A percentile compares a stretch with the other conserved stretches of the same genome.
These are phyloP conservation scores for Malassezia sp. DNA, from an alignment of 1,284 basidiomycete species.

Conservation along the genomic window DNA sequence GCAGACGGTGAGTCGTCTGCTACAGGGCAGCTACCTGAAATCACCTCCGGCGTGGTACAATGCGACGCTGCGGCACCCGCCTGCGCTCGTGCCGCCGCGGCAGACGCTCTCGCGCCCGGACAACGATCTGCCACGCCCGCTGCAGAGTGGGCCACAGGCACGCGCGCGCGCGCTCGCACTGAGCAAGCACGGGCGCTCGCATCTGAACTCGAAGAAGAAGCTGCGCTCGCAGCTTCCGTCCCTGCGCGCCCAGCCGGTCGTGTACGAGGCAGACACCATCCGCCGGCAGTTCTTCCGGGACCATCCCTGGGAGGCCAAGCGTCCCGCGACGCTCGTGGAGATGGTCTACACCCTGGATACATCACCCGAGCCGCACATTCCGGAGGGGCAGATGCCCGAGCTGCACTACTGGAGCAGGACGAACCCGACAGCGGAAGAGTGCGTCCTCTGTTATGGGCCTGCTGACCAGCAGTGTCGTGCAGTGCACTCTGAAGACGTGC, in stretches of 20 bases:
- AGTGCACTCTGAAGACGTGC: conserved; percentile 68
- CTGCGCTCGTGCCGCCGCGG: conserved; percentile 68
- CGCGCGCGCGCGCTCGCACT: conserved; percentile 20
- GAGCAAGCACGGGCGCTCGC: conserved; percentile 17
- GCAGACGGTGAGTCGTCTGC: conserved; percentile 69
- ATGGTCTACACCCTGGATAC: conserved; percentile 48
- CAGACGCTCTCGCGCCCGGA: conserved; percentile 55
- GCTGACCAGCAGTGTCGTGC: conserved; percentile 57
- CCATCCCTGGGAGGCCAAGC: conserved; percentile 88
- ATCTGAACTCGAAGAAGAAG: conserved; percentile 28
- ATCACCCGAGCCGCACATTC: conserved; percentile 47
- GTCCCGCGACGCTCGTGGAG: conserved; percentile 69
- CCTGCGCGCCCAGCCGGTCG: conserved; percentile 57
- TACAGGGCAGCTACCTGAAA: conserved; percentile 60
- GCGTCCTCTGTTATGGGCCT: conserved; percentile 51
- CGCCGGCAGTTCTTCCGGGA: conserved; percentile 85
- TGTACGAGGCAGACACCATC: conserved; percentile 73
- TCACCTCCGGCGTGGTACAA: conserved; percentile 72
- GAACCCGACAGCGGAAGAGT: conserved; percentile 85
- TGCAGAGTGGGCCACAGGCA: conserved; percentile 18
- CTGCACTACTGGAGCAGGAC: conserved; percentile 58
- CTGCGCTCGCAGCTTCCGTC: conserved; percentile 51
- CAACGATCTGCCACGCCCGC: conserved; percentile 31
- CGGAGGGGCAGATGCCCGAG: conserved; percentile 61
- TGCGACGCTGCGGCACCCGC: conserved; percentile 75